Evolutionary conservation across 371 early-diverging fungal genomes (phyloP).

Genomic region (Cokeromyces recurvatus): DNA sequence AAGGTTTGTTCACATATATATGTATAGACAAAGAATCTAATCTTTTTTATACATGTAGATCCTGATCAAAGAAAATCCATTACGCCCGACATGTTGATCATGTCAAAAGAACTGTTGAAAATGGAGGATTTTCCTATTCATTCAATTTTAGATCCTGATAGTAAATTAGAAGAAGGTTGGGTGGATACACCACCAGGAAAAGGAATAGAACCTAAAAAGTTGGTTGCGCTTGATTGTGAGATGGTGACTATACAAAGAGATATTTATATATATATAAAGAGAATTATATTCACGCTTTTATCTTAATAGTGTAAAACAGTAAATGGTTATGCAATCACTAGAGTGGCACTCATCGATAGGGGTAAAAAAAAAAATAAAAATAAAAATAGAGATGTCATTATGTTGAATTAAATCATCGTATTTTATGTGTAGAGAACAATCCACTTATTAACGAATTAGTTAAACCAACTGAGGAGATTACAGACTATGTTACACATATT

Average conservation of each 20-base stretch:
- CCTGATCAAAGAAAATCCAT: conserved; percentile 10
- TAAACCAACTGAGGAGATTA: conserved; percentile 55
- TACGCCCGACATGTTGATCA: conserved; percentile 20
- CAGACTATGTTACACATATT: conserved; percentile 62
- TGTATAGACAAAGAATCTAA: no score
- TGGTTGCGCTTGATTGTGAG: conserved; percentile 76
- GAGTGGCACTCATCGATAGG: conserved; percentile 58
- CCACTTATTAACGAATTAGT: conserved; percentile 62
- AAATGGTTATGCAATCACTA: conserved; percentile 60
- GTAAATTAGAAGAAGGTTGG: conserved; percentile 35
- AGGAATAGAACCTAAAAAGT: conserved; percentile 21
- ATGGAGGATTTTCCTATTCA: conserved; percentile 49
- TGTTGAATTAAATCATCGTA: conserved; percentile 26
- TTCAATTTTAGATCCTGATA: conserved; percentile 18
- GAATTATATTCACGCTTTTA: no score
- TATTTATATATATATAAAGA: background rate
- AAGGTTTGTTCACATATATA: no score
- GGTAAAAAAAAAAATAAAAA: no score
- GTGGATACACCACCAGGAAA: conserved; percentile 29
- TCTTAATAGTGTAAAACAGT: conserved; percentile 53
- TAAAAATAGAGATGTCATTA: no score
- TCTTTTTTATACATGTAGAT: no score
- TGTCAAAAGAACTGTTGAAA: conserved; percentile 32
- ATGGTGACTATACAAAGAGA: conserved; percentile 47
- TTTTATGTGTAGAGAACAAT: conserved; percentile 23